phyloP scores from a whole-genome alignment of 148 eudicot species.

The Chenopodium suecicum region DNA sequence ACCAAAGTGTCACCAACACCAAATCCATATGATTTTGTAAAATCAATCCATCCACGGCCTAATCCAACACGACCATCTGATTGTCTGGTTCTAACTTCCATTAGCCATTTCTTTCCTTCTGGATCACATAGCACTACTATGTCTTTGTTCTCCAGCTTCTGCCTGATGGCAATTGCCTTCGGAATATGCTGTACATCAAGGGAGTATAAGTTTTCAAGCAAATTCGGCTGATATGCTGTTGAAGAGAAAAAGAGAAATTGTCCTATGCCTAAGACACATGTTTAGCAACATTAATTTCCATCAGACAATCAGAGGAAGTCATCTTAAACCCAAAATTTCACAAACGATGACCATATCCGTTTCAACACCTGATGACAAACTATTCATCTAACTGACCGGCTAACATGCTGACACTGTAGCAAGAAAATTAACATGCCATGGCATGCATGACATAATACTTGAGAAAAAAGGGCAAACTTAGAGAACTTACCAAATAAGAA shows the following conservation, averaged over 20 bases:
- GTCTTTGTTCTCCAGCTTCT: slow-evolving; percentile 13
- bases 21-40: slow-evolving; percentile 14
- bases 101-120: slow-evolving; percentile 6
- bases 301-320: neutral
- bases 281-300: neutral
- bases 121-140: slow-evolving; percentile 9
- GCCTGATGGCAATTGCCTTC: slow-evolving; percentile 17
- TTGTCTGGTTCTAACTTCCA: slow-evolving; percentile 5
- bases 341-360: neutral
- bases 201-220: neutral
- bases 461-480: neutral
- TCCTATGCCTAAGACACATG: neutral
- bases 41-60: slow-evolving; percentile 15
- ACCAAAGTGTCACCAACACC: slow-evolving; percentile 21
- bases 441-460: neutral
- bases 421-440: neutral
- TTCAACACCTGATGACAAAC: neutral
- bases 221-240: neutral
- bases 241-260: neutral
- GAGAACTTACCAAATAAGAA: slow-evolving; percentile 23
- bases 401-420: neutral
- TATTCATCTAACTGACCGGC: neutral
- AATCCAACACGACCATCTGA: slow-evolving; percentile 8
- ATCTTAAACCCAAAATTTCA: neutral
- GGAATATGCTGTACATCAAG: slow-evolving; percentile 16